Evolutionary conservation across 2,329 filamentous ascomycete genomes (phyloP).

Genomic region (Pseudocercospora pini-densiflorae): DNA sequence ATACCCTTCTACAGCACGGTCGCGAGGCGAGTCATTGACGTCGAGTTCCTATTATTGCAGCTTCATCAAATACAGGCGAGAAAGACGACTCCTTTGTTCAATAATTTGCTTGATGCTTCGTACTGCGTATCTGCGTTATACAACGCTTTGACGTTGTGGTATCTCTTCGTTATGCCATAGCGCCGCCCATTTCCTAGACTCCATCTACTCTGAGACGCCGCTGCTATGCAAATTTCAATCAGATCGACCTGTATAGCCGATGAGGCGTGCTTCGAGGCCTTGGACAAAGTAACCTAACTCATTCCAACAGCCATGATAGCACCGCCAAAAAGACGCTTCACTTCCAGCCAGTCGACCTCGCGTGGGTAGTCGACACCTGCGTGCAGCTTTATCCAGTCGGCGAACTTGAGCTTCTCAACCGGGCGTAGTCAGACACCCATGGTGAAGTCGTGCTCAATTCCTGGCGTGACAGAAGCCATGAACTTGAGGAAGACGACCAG

Average conservation of each 20-base stretch:
- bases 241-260: background rate
- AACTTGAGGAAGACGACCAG: conserved; percentile 86
- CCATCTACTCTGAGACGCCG: conserved; percentile 13
- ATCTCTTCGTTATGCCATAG: conserved; percentile 10
- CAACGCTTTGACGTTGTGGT: conserved; percentile 8
- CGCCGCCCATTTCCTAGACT: conserved; percentile 2
- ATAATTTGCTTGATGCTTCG: background rate
- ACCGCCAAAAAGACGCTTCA: conserved; percentile 36
- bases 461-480: conserved; percentile 77
- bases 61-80: background rate
- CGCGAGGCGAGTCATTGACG: background rate
- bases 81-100: background rate
- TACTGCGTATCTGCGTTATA: conserved; percentile 16
- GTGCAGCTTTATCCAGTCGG: conserved; percentile 33
- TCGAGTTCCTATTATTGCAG: background rate
- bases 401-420: conserved; percentile 14
- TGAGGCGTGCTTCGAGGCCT: background rate
- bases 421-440: conserved; percentile 75
- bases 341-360: conserved; percentile 39
- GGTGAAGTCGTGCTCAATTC: conserved; percentile 97
- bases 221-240: conserved; percentile 20
- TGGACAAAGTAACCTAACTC: conserved; percentile 20
- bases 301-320: conserved; percentile 38
- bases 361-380: conserved; percentile 35
- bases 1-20: background rate